These are phyloP conservation scores for Physaria fendleri DNA, from an alignment of 345 rosid species.

Conservation along the genomic window DNA sequence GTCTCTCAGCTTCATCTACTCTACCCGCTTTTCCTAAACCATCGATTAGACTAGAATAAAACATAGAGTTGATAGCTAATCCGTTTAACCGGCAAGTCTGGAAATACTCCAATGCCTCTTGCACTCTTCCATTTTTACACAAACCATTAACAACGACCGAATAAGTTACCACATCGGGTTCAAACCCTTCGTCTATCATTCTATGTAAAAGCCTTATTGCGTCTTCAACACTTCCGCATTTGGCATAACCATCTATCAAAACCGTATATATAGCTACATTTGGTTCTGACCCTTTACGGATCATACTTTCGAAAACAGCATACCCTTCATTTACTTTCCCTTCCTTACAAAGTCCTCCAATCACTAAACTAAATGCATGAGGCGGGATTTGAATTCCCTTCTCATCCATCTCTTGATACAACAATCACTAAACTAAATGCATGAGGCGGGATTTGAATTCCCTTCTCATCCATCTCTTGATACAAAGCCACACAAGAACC, in stretches of 20 bases:
- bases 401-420: slow-evolving; percentile 88
- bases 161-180: slow-evolving; percentile 71
- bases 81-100: slow-evolving; percentile 44
- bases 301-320: slow-evolving; percentile 64
- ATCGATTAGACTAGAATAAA: slow-evolving; percentile 73
- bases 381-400: slow-evolving; percentile 60
- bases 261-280: slow-evolving; percentile 79
- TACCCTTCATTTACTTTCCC: slow-evolving; percentile 67
- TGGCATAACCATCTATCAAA: slow-evolving; percentile 71
- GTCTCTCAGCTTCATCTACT: slow-evolving; percentile 64
- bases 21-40: slow-evolving; percentile 83
- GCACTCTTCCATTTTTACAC: slow-evolving; percentile 70
- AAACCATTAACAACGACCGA: slow-evolving; percentile 62
- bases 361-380: slow-evolving; percentile 70
- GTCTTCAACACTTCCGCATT: slow-evolving; percentile 57
- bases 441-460: slow-evolving; percentile 63
- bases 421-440: slow-evolving; percentile 67
- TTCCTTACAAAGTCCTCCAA: slow-evolving; percentile 75
- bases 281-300: slow-evolving; percentile 42
- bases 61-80: slow-evolving; percentile 52
- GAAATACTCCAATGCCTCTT: slow-evolving; percentile 56
- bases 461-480: slow-evolving; percentile 82
- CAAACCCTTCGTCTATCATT: slow-evolving; percentile 63
- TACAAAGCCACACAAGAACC: slow-evolving; percentile 63
- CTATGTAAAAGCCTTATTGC: slow-evolving; percentile 62